A percentile compares a stretch with the other conserved stretches of the same genome.
Conservation (phyloP, 1,284 basidiomycete species). For the Jaminaea rosea region DNA sequence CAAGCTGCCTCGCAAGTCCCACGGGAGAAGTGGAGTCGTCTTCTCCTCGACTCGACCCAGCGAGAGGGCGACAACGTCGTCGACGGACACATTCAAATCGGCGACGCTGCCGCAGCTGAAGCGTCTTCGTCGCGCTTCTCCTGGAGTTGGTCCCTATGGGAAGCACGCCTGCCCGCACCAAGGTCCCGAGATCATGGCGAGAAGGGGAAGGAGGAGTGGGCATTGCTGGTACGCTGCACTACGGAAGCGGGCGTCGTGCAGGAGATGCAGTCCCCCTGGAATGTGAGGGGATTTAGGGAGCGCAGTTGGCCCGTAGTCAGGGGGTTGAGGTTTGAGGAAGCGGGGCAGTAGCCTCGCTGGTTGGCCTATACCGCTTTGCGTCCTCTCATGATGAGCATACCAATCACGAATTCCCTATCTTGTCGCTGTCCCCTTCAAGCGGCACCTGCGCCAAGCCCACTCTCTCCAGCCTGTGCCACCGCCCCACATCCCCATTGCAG, state of each 20-base stretch:
- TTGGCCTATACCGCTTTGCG: no score
- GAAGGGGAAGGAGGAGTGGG: neutral
- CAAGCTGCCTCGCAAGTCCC: neutral
- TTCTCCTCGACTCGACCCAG: neutral
- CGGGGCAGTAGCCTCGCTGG: no score
- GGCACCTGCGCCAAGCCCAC: neutral
- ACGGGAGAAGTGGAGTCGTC: no score
- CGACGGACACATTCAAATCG: no score
- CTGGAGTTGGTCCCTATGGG: conserved; percentile 30
- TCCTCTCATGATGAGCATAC: no score
- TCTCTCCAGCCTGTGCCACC: conserved; percentile 9
- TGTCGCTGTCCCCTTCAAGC: no score
- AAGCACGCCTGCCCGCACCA: conserved; percentile 4
- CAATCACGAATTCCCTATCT: no score
- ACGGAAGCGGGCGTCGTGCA: conserved; percentile 21
- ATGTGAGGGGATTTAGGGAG: conserved; percentile 25
- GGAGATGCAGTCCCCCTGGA: conserved; percentile 18
- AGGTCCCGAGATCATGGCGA: neutral
- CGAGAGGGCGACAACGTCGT: no score
- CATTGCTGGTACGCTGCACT: conserved; percentile 13
- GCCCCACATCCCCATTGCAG: conserved; percentile 10
- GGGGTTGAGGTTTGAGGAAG: neutral
- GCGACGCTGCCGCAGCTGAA: no score
- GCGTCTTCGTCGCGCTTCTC: no score
- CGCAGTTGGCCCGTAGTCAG: conserved; percentile 26